A percentile compares a stretch with the other conserved stretches of the same genome.
Conservation (phyloP, 2,329 filamentous ascomycete species). For the Fragosphaeria purpurea region DNA sequence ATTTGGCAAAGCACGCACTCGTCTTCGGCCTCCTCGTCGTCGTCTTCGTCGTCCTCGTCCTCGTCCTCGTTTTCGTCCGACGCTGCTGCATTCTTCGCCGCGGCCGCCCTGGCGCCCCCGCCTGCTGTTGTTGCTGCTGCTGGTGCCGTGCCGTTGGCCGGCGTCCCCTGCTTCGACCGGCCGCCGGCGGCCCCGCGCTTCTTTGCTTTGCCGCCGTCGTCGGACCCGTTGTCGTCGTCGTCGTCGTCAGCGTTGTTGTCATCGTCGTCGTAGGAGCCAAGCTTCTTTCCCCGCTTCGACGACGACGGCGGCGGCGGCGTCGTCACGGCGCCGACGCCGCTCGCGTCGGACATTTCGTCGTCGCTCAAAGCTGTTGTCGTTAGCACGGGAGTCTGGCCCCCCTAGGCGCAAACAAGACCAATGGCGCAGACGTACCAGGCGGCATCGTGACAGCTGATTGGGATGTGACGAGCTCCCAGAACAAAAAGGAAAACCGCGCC, state of each 20-base stretch:
- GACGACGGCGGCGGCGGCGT: conserved; percentile 11
- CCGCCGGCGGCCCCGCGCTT: conserved; percentile 12
- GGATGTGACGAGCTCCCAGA: too few relatives aligned
- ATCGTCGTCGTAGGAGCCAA: neutral
- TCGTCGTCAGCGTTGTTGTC: conserved; percentile 15
- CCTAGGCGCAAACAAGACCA: too few relatives aligned
- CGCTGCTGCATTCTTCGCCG: too few relatives aligned
- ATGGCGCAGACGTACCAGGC: neutral
- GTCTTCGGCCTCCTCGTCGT: conserved; percentile 27
- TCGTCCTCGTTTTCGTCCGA: conserved; percentile 2
- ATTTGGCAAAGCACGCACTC: conserved; percentile 23
- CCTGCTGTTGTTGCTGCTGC: conserved; percentile 1
- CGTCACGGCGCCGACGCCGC: conserved; percentile 16
- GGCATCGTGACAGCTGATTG: neutral
- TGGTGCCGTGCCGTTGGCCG: neutral
- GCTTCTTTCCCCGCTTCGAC: too few relatives aligned
- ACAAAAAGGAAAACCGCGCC: too few relatives aligned
- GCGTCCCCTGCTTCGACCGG: neutral
- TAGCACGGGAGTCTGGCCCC: too few relatives aligned
- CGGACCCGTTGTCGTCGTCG: conserved; percentile 16
- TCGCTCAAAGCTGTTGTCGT: conserved; percentile 28
- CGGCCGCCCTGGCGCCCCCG: neutral
- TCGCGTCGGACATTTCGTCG: conserved; percentile 28
- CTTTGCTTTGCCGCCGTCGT: conserved; percentile 13
- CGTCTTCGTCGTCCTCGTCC: conserved; percentile 19